A percentile compares a stretch with the other conserved stretches of the same genome.
Evolutionary conservation across 768 basidiomycete species (phyloP).

Genomic region (Inosperma sp.): DNA sequence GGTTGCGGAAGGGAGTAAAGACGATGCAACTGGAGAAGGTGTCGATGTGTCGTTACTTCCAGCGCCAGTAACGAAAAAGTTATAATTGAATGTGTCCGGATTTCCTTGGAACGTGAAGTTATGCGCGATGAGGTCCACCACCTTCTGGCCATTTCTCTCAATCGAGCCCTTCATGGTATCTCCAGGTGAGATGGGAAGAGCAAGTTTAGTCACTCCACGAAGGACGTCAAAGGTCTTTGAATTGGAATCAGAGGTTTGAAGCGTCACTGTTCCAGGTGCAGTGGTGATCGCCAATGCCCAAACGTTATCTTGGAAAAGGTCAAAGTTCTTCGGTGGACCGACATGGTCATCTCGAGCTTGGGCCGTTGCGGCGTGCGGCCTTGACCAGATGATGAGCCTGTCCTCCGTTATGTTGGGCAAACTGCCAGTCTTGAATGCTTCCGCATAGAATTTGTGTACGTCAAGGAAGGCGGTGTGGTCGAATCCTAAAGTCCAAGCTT

Average conservation of each 20-base stretch:
- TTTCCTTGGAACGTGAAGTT: conserved; percentile 51
- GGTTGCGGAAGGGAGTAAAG: background rate
- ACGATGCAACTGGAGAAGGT: background rate
- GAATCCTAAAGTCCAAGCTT: conserved; percentile 69
- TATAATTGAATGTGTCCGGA: conserved; percentile 65
- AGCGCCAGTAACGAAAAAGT: conserved; percentile 48
- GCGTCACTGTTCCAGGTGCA: conserved; percentile 49
- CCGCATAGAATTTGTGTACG: conserved; percentile 60
- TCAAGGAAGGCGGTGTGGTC: conserved; percentile 61
- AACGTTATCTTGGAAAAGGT: conserved; percentile 57
- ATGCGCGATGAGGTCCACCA: conserved; percentile 45
- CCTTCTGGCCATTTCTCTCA: conserved; percentile 40
- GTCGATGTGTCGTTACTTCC: background rate
- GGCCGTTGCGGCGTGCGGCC: conserved; percentile 57
- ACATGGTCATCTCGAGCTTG: conserved; percentile 47
- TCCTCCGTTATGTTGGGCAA: conserved; percentile 58
- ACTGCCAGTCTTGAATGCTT: conserved; percentile 66
- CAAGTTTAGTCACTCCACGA: conserved; percentile 59
- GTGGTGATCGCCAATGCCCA: conserved; percentile 69
- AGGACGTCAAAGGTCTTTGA: conserved; percentile 45
- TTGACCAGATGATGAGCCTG: conserved; percentile 63
- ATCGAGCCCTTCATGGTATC: conserved; percentile 49
- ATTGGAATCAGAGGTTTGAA: conserved; percentile 44
- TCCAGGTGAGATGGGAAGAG: conserved; percentile 50
- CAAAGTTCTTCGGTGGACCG: conserved; percentile 50